These are phyloP conservation scores for Ophiostoma perfectum DNA, from an alignment of 2,329 filamentous ascomycete genomes.

Conservation along the genomic window DNA sequence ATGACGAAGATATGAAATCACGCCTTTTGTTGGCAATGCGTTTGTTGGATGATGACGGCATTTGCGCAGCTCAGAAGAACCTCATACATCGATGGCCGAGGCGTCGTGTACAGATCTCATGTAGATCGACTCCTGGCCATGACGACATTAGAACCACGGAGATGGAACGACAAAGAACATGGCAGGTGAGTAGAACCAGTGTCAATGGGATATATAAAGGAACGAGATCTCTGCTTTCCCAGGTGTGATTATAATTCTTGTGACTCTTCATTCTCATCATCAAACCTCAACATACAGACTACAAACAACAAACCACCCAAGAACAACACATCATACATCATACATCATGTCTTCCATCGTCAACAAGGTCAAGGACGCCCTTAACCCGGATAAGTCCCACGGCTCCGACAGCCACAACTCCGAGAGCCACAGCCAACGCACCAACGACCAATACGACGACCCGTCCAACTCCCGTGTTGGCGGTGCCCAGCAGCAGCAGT, in stretches of 20 bases:
- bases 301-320: neutral
- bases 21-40: neutral
- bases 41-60: slow-evolving; percentile 6
- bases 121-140: slow-evolving; percentile 7
- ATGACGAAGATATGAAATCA: slow-evolving; percentile 2
- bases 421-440: neutral
- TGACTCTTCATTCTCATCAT: neutral
- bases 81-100: neutral
- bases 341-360: slow-evolving; percentile 52
- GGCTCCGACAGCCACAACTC: slow-evolving; percentile 17
- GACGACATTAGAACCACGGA: neutral
- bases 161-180: slow-evolving; percentile 6
- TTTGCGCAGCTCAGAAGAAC: neutral
- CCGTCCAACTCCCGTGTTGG: slow-evolving; percentile 26
- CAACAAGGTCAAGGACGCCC: slow-evolving; percentile 56
- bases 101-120: neutral
- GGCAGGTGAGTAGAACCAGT: neutral
- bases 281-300: neutral
- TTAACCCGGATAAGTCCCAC: slow-evolving; percentile 34
- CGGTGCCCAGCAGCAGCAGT: slow-evolving; percentile 11
- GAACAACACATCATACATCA: neutral
- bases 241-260: neutral
- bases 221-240: neutral
- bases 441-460: slow-evolving; percentile 27
- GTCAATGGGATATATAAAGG: slow-evolving; percentile 4